A percentile compares a stretch with the other conserved stretches of the same genome.
These are phyloP conservation scores for Cladosporium cucumerinum DNA, from an alignment of 2,329 filamentous ascomycete species.

Conservation along the genomic window DNA sequence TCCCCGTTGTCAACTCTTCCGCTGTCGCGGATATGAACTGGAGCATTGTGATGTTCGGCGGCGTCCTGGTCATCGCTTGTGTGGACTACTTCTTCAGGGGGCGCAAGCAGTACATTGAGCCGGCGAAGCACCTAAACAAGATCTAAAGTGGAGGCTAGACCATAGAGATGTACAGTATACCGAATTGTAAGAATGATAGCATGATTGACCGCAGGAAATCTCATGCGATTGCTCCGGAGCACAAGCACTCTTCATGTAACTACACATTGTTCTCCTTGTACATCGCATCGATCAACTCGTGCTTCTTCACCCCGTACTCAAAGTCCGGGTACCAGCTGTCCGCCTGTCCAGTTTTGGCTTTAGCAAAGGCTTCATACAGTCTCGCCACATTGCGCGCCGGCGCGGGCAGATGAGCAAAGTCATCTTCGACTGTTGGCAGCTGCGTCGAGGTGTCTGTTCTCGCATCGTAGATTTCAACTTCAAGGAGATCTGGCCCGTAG, in stretches of 20 bases:
- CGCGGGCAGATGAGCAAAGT: not conserved
- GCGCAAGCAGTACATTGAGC: conserved; percentile 9
- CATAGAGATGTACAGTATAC: too few relatives aligned
- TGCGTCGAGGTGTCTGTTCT: not conserved
- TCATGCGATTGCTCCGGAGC: not conserved
- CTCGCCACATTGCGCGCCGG: not conserved
- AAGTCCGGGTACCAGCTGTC: not conserved
- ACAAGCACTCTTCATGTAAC: not conserved
- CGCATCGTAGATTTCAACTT: not conserved
- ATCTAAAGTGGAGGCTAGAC: not conserved
- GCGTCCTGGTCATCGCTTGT: conserved; percentile 27
- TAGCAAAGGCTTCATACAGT: not conserved
- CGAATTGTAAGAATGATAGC: not conserved
- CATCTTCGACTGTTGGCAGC: not conserved
- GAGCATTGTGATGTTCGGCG: conserved; percentile 30
- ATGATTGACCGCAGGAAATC: not conserved
- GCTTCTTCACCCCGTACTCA: not conserved
- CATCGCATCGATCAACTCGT: not conserved
- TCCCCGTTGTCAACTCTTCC: conserved; percentile 28
- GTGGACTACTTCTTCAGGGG: conserved; percentile 23
- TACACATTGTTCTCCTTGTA: not conserved
- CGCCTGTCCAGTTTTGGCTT: not conserved
- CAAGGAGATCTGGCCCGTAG: not conserved
- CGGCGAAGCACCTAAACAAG: conserved; percentile 9
- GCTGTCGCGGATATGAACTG: conserved; percentile 29